Evolutionary conservation across 192 early-diverging fungal genomes (phyloP).

Genomic region (Coemansia sp.): DNA sequence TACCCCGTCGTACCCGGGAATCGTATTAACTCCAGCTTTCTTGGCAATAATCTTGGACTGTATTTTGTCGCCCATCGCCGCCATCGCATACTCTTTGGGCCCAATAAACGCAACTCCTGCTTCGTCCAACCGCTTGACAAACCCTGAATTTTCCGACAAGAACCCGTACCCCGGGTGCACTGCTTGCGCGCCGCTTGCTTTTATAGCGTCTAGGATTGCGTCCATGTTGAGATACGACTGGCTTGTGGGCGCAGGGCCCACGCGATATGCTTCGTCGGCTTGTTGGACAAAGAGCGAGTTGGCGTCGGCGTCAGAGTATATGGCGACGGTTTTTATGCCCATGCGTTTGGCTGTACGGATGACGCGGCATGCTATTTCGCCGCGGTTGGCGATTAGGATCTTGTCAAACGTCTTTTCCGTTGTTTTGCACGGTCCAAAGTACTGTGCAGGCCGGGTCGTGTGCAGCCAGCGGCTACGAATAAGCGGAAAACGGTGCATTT

Average conservation of each 20-base stretch:
- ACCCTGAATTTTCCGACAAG: conserved; percentile 90
- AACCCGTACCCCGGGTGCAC: conserved; percentile 98
- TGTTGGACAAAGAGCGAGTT: conserved; percentile 79
- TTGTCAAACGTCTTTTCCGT: conserved; percentile 70
- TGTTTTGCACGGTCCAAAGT: too few species aligned
- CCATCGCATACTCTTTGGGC: conserved; percentile 82
- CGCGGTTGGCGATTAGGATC: conserved; percentile 94
- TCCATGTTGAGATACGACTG: conserved; percentile 81
- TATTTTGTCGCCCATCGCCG: conserved; percentile 91
- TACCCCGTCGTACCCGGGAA: conserved; percentile 93
- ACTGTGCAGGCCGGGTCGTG: too few species aligned
- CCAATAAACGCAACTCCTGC: conserved; percentile 85
- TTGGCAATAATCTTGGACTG: conserved; percentile 91
- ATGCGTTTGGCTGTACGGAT: conserved; percentile 79
- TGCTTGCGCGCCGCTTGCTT: conserved; percentile 78
- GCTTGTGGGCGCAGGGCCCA: conserved; percentile 78
- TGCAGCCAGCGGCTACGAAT: too few species aligned
- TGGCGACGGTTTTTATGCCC: conserved; percentile 94
- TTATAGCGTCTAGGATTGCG: conserved; percentile 77
- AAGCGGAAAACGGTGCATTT: too few species aligned
- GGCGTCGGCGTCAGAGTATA: conserved; percentile 86
- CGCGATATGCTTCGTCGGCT: conserved; percentile 92
- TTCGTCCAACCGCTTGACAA: conserved; percentile 69
- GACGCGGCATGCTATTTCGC: conserved; percentile 81
- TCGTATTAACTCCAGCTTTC: conserved; percentile 80